These are phyloP conservation scores for Pseudoneurospora amorphoporcata DNA, from an alignment of 495 filamentous ascomycete genomes.

Conservation along the genomic window DNA sequence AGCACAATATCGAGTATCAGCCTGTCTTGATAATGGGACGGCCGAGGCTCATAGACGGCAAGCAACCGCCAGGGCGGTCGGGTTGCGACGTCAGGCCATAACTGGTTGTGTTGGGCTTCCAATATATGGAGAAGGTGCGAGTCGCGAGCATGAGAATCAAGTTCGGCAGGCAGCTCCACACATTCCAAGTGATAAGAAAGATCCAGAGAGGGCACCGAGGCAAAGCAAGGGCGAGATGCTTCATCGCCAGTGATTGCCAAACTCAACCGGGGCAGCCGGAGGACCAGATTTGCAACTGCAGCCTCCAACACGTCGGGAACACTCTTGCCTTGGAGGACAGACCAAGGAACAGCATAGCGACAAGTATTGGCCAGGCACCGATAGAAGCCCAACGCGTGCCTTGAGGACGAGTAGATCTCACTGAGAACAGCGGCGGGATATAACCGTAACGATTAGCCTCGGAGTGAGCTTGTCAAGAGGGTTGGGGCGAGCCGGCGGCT, in stretches of 20 bases:
- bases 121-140: conserved; percentile 8
- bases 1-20: conserved; percentile 20
- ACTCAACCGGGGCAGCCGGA: conserved; percentile 19
- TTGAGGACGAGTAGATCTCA: conserved; percentile 19
- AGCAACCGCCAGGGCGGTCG: conserved; percentile 24
- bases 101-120: conserved; percentile 15
- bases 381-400: conserved; percentile 23
- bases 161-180: not conserved
- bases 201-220: conserved; percentile 16
- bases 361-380: conserved; percentile 23
- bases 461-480: not conserved
- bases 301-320: conserved; percentile 9
- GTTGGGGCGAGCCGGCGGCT: not conserved
- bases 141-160: conserved; percentile 5
- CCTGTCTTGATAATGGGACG: not conserved
- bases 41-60: conserved; percentile 8
- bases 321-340: not conserved
- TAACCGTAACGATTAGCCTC: not conserved
- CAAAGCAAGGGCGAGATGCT: conserved; percentile 18
- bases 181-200: conserved; percentile 22
- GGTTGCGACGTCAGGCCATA: conserved; percentile 10
- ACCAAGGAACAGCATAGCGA: conserved; percentile 16
- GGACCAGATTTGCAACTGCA: conserved; percentile 22
- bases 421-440: conserved; percentile 2
- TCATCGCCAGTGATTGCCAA: conserved; percentile 23